A percentile compares a stretch with the other conserved stretches of the same genome.
Conservation (phyloP, 257 asterid genomes). For the Penstemon newberryi region DNA sequence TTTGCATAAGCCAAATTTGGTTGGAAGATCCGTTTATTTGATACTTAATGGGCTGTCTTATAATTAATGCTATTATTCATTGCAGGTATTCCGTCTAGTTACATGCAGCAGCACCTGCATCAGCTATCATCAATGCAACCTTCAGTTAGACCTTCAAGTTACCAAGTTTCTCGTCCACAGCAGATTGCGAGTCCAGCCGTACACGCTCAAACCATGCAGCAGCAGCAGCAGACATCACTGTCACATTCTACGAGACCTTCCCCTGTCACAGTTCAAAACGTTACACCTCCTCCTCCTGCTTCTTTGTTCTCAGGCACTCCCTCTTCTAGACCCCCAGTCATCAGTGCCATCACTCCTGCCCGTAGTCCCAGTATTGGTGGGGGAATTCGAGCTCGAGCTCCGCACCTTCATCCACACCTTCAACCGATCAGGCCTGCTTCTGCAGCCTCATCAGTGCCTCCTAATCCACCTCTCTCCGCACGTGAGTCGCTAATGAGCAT, state of each 20-base stretch:
- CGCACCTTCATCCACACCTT: slow-evolving; percentile 36
- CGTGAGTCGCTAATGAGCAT: slow-evolving; percentile 20
- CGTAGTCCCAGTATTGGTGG: slow-evolving; percentile 42
- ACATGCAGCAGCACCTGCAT: slow-evolving; percentile 41
- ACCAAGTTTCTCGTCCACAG: slow-evolving; percentile 19
- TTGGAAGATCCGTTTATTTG: too few relatives aligned
- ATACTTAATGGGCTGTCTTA: too few relatives aligned
- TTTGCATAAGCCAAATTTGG: too few relatives aligned
- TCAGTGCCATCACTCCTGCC: slow-evolving; percentile 48
- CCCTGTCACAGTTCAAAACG: slow-evolving; percentile 34
- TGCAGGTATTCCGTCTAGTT: slow-evolving; percentile 45
- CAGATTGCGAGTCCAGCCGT: slow-evolving; percentile 4
- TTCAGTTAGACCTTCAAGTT: slow-evolving; percentile 29
- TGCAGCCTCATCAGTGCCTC: slow-evolving; percentile 9
- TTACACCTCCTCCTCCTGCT: slow-evolving; percentile 31
- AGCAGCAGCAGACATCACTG: background rate
- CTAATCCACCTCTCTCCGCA: slow-evolving; percentile 9
- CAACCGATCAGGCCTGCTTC: background rate
- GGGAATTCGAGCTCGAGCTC: slow-evolving; percentile 48
- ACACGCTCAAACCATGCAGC: slow-evolving; percentile 14
- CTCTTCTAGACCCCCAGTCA: slow-evolving; percentile 56
- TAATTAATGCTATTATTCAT: slow-evolving; percentile 9
- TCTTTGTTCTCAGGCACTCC: slow-evolving; percentile 34
- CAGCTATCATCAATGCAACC: slow-evolving; percentile 36
- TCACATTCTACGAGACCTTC: slow-evolving; percentile 23